phyloP scores from a whole-genome alignment of 805 yeast species.

The Ogataea pini region DNA sequence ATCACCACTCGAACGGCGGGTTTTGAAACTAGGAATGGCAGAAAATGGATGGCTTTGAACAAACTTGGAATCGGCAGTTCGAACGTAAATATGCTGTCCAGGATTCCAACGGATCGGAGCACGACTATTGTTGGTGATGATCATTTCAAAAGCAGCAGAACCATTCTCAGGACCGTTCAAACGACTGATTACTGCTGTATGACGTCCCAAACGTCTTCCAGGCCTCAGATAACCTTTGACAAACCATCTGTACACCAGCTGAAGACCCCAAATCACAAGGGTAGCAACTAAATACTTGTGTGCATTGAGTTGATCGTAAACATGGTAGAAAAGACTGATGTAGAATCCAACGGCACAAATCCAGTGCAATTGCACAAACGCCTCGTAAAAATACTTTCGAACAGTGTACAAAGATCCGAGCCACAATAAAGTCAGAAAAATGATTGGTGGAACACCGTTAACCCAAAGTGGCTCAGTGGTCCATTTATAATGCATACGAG shows the following conservation, averaged over 20 bases:
- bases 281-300: slow-evolving; percentile 51
- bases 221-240: slow-evolving; percentile 50
- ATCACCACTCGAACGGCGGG: slow-evolving; percentile 23
- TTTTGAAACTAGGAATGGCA: slow-evolving; percentile 37
- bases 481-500: slow-evolving; percentile 27
- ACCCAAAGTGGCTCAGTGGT: slow-evolving; percentile 26
- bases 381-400: slow-evolving; percentile 45
- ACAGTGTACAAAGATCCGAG: slow-evolving; percentile 42
- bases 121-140: slow-evolving; percentile 28
- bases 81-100: slow-evolving; percentile 56
- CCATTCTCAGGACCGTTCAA: slow-evolving; percentile 33
- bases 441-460: slow-evolving; percentile 52
- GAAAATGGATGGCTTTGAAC: slow-evolving; percentile 61
- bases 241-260: slow-evolving; percentile 46
- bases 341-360: slow-evolving; percentile 48
- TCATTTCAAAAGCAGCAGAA: slow-evolving; percentile 39
- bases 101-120: slow-evolving; percentile 48
- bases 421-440: slow-evolving; percentile 46
- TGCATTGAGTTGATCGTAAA: slow-evolving; percentile 35
- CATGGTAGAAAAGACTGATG: slow-evolving; percentile 49
- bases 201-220: slow-evolving; percentile 38
- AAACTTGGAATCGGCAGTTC: slow-evolving; percentile 45
- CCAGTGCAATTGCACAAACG: slow-evolving; percentile 57
- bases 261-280: slow-evolving; percentile 51
- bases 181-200: slow-evolving; percentile 20